Conservation (phyloP, 1,284 basidiomycete genomes). For the Retiboletus flavoniger region DNA sequence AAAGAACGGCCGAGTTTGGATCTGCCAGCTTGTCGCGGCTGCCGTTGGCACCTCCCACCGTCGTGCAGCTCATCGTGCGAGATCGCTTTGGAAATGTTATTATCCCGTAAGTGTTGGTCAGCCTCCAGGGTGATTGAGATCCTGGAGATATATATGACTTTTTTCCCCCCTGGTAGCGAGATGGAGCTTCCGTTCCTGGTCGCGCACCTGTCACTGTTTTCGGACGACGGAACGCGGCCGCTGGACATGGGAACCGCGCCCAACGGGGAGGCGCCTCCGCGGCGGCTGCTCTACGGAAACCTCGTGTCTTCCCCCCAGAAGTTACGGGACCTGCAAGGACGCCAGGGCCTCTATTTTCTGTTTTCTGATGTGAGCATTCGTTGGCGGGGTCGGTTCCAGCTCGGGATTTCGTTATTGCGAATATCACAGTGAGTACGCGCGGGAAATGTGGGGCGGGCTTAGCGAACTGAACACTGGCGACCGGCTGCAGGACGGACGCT, state of each 20-base stretch:
- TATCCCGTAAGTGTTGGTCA: slow-evolving; percentile 58
- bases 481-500: slow-evolving; percentile 48
- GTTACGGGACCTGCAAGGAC: slow-evolving; percentile 74
- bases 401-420: slow-evolving; percentile 72
- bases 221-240: slow-evolving; percentile 55
- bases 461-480: slow-evolving; percentile 23
- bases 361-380: slow-evolving; percentile 89
- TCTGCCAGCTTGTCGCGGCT: slow-evolving; percentile 72
- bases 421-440: slow-evolving; percentile 67
- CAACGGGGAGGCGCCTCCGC: slow-evolving; percentile 45
- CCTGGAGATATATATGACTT: slow-evolving; percentile 20
- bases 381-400: slow-evolving; percentile 70
- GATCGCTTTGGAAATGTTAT: slow-evolving; percentile 66
- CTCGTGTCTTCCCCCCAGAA: slow-evolving; percentile 79
- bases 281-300: slow-evolving; percentile 77
- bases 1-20: slow-evolving; percentile 77
- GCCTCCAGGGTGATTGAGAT: slow-evolving; percentile 25
- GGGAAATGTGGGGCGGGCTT: slow-evolving; percentile 17
- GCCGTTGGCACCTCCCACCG: slow-evolving; percentile 76
- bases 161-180: slow-evolving; percentile 48
- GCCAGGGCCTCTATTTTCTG: slow-evolving; percentile 78
- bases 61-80: slow-evolving; percentile 73
- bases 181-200: slow-evolving; percentile 81
- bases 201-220: slow-evolving; percentile 72
- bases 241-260: slow-evolving; percentile 56